Percentiles rank a stretch among this genome's conserved stretches.
These are phyloP conservation scores for Elongisporangium senticosum DNA, from an alignment of 352 stramenopile genomes.

Conservation along the genomic window DNA sequence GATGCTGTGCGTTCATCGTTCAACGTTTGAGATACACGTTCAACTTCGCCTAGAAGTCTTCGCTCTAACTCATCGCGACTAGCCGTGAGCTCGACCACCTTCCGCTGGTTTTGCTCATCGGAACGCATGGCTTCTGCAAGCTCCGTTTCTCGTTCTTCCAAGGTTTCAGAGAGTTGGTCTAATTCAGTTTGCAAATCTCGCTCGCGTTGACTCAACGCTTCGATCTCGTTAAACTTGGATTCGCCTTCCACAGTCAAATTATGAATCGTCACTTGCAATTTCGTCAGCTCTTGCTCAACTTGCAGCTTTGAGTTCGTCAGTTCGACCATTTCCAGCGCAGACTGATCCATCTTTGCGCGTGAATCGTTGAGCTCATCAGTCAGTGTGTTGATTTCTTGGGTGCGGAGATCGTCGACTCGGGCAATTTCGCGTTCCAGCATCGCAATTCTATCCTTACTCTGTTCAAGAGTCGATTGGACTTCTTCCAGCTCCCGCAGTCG, in stretches of 20 bases:
- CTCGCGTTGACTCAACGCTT: slow-evolving; percentile 16
- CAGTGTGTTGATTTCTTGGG: slow-evolving; percentile 30
- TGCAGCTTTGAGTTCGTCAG: slow-evolving; percentile 30
- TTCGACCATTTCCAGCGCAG: slow-evolving; percentile 22
- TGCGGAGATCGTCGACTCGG: slow-evolving; percentile 21
- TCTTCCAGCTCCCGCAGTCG: slow-evolving; percentile 37
- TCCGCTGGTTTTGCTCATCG: slow-evolving; percentile 29
- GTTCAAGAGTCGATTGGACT: slow-evolving; percentile 26
- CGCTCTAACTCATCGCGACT: slow-evolving; percentile 39
- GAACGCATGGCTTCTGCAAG: slow-evolving; percentile 26
- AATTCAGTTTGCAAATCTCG: slow-evolving; percentile 22
- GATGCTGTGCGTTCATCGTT: slow-evolving; percentile 42
- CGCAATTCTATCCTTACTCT: slow-evolving; percentile 23
- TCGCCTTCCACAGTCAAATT: slow-evolving; percentile 15
- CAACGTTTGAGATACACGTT: slow-evolving; percentile 32
- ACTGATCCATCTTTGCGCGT: slow-evolving; percentile 27
- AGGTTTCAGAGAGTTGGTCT: slow-evolving; percentile 15
- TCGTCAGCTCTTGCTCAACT: slow-evolving; percentile 32
- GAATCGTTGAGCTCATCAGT: slow-evolving; percentile 41
- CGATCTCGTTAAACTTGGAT: slow-evolving; percentile 19
- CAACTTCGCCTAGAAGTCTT: slow-evolving; percentile 31
- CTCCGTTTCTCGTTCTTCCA: slow-evolving; percentile 24
- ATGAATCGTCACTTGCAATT: slow-evolving; percentile 30
- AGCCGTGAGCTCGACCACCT: slow-evolving; percentile 34
- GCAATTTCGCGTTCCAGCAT: slow-evolving; percentile 35